Conservation (phyloP, 1,284 basidiomycete species). For the Puccinia triticina region DNA sequence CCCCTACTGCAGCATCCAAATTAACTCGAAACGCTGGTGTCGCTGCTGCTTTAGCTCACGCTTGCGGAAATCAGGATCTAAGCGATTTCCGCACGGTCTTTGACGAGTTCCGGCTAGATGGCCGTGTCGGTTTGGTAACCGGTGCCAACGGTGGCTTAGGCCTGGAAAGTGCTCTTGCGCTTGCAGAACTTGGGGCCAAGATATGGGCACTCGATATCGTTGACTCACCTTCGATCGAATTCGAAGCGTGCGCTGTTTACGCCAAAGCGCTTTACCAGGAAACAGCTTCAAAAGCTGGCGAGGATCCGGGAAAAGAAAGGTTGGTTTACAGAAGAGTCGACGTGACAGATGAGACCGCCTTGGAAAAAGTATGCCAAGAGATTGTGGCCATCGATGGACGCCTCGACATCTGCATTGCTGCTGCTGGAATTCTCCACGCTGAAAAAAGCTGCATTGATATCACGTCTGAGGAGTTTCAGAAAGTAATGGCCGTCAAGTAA, state of each 20-base stretch:
- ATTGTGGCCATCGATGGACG: conserved; percentile 62
- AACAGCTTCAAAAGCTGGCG: conserved; percentile 61
- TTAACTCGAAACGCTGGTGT: conserved; percentile 5
- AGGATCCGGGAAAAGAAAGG: conserved; percentile 68
- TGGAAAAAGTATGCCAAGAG: conserved; percentile 59
- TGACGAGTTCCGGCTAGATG: conserved; percentile 74
- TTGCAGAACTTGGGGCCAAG: conserved; percentile 75
- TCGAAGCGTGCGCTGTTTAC: conserved; percentile 67
- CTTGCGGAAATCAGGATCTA: background rate
- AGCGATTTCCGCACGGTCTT: conserved; percentile 63
- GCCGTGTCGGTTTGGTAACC: conserved; percentile 74
- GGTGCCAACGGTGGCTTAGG: conserved; percentile 80
- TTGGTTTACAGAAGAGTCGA: conserved; percentile 66
- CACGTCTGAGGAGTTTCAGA: conserved; percentile 71
- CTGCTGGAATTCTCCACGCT: conserved; percentile 73
- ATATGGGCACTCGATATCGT: conserved; percentile 79
- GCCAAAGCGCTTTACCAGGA: conserved; percentile 63
- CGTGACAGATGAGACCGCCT: conserved; percentile 66
- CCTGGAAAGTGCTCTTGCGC: conserved; percentile 75
- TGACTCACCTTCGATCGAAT: conserved; percentile 69
- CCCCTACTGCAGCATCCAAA: background rate
- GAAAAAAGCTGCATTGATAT: conserved; percentile 71
- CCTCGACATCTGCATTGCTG: conserved; percentile 74
- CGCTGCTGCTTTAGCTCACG: background rate
- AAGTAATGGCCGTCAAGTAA: conserved; percentile 66